Base-by-base conservation (phyloP, 73 alveolate species). In the Tetrahymena malaccensis region DNA sequence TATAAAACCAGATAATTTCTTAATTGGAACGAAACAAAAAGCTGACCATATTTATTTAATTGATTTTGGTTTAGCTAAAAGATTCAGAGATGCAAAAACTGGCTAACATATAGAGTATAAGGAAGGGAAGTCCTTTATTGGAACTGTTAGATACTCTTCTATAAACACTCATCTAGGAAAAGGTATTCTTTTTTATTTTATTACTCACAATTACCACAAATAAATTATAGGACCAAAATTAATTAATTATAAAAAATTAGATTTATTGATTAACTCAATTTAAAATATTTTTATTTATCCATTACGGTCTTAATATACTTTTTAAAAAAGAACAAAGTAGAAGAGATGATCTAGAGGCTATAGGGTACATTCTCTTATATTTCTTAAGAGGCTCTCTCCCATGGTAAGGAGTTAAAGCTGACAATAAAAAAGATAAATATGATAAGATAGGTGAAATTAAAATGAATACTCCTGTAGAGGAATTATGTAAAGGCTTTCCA, bases 1-100 rank as follows among this genome's bases (percentile, higher is more conserved):
- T 95, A 85, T 98, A 31, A 98, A 98, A 93, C 99, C 99, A 15
- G 99, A 98, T 85, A 98, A 99, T 94, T 97, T 99, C 93, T 96
- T 98, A 84, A 95, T 98, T 57, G 99, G 98, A 58, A 44, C 97
- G 43, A 96, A 97, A n/a, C 97, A 98, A 95, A 97, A 96, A 89
- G 94, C 98, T 34, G 97, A 97, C 95, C 83, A 96, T 10, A 85
- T 97, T 10, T 97, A 94, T 93, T 37, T 97, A 56, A 93, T 97
- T 34, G 98, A 97, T 93, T 96, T 55, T 43, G 98, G 98, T 6
- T 55, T 97, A 31, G 94, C 98, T 6, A 97, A 93, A 89, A 94
- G 94, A 85, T 97, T 44, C 94, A 58, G 96, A 85, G 98, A 97
- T 94, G 85, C 94, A 10, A 94, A 94, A 85, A 96, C 97, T 37